Base-by-base conservation (phyloP, 192 early-diverging fungal genomes). In the Mortierella antarctica region DNA sequence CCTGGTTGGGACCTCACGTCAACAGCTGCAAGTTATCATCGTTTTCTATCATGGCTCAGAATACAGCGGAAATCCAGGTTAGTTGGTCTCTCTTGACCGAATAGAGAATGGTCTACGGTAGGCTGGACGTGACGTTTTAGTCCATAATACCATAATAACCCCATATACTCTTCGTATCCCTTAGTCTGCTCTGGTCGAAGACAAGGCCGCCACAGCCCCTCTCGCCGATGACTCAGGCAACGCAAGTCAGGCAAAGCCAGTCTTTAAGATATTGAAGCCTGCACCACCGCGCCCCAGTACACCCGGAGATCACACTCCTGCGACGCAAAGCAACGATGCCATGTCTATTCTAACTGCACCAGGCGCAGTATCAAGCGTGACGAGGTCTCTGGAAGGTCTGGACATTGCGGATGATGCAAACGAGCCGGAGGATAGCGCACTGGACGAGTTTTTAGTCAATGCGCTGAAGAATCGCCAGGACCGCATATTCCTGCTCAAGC, bases 401-500 rank as follows among this genome's bases (percentile, higher is more conserved):
- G 70, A 80, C 14, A 46, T 80, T 20, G 69, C 63, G 2, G 67
- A 80, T 23, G 70, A 80, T 18, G 18, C 39, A 5, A 59, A 67
- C 47, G 83, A 74, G 31, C 62, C 73, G 55, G 77, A 74, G 46
- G 60, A 65, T 46, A 65, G 64, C 6, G 86, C 70, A 11, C 75
- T 91, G 2, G 92, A 92, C 76, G 74, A 84, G n/a, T 88, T 93
- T 48, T 67, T 94, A 3, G 56, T 91, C 21, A 88, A 83, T 45
- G 83, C 91, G 31, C 79, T 92, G 17, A 89, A 80, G 57, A 91
- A 89, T 56, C 86, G 86, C 15, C 83, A 86, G 57, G 91, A 94
- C 54, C 83, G 93, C 51, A 66, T 90, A 49, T 93, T 93, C 62
- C 60, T 94, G 46, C 83, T 94, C 17, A 92, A 91, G 71, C 67